Base-by-base conservation (phyloP, 306 rosid species). In the Pyrus bretschneideri region DNA sequence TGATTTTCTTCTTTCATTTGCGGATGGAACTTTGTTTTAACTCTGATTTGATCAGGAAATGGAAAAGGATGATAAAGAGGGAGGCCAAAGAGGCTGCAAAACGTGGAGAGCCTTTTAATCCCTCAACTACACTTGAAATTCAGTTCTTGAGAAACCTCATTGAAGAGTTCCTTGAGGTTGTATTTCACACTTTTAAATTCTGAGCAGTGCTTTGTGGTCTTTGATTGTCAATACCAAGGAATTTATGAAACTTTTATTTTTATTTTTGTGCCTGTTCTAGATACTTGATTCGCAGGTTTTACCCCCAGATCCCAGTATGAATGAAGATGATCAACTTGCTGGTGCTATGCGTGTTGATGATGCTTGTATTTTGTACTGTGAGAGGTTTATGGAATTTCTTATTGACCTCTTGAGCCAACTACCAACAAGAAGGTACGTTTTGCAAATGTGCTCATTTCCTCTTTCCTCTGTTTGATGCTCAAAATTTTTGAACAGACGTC, bases 371-470 rank as follows among this genome's bases (percentile, higher is more conserved):
- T 87, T 95, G 81, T 95, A 95, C 75, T 92, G 99, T 65, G 99
- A 95, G 88, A 87, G 99, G 89, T 95, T 95, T 85, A 91, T 92
- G 89, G 99, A 95, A 81, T 92, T 95, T 91, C 96, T 95, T 35
- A 92, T 95, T 87, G 99, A 95, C 80, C 99, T 95, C 69, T 80
- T 95, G 85, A 95, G 99, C 82, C 99, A 95, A 84, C 90, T 95
- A 78, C 97, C 98, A 61, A 95, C 99, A 13, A 88, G 99, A 82
- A 95, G 99, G 99, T 95, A 86, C 11, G 59, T 55, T 29, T 78
- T 69, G 23, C 44, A 69, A 25, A 19, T 46, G 35, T 11, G 42
- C 29, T 69, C 2, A n/a, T 33, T 64, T 67, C 35, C 11, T 55
- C 61, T 54, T 75, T 15, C 33, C n/a, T 65, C 7, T 23, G 9